phyloP scores from a whole-genome alignment of 2,329 filamentous ascomycete species.

The Exserohilum rostratum region DNA sequence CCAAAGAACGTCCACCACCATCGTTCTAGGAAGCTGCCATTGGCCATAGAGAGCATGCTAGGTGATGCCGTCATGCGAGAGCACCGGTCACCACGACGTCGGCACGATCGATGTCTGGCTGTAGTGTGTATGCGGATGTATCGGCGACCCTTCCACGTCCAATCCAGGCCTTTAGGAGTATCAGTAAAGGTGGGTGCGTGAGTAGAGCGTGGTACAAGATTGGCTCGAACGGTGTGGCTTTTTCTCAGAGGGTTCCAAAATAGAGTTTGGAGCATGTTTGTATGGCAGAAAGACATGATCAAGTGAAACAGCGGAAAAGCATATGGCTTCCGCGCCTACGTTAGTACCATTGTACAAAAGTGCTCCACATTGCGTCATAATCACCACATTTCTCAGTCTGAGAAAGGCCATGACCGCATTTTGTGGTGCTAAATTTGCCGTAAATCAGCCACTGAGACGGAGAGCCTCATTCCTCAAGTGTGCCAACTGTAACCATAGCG shows the following conservation, averaged over 20 bases:
- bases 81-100: slow-evolving; percentile 7
- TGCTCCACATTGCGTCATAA: neutral
- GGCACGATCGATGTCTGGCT: neutral
- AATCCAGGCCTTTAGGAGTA: neutral
- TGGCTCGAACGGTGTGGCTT: no score
- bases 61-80: neutral
- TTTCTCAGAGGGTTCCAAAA: no score
- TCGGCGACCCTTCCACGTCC: neutral
- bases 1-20: neutral
- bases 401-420: neutral
- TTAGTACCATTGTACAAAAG: neutral
- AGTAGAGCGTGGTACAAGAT: neutral
- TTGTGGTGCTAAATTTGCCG: neutral
- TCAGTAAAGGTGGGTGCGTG: neutral
- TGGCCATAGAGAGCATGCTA: neutral
- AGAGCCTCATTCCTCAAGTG: neutral
- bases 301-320: neutral
- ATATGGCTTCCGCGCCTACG: neutral
- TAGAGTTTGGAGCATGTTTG: neutral
- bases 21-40: slow-evolving; percentile 2
- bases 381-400: neutral
- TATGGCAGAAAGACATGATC: neutral
- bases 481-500: slow-evolving; percentile 3
- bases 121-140: neutral
- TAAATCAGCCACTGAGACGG: neutral